Conservation (phyloP, 805 yeast species). For the Starmera caribaea region DNA sequence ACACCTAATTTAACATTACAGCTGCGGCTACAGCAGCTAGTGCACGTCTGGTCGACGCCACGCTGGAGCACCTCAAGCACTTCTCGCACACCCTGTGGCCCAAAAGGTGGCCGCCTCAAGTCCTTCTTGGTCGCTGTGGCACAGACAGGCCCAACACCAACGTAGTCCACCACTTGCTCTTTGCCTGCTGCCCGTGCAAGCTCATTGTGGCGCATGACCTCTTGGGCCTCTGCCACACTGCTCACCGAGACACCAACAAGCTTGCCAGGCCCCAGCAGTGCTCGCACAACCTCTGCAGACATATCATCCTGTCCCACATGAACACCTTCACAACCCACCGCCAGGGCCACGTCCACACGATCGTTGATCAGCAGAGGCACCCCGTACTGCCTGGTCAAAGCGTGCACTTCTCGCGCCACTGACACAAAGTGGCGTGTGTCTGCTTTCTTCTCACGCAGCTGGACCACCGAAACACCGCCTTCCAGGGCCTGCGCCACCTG, state of each 20-base stretch:
- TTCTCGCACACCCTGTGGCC: constrained; percentile 54
- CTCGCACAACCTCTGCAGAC: constrained; percentile 43
- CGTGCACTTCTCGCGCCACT: constrained; percentile 51
- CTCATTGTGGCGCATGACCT: constrained; percentile 25
- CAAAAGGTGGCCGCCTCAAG: constrained; percentile 47
- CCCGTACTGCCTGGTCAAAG: constrained; percentile 44
- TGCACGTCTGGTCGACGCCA: no score
- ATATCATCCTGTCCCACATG: constrained; percentile 93
- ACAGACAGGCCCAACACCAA: constrained; percentile 78
- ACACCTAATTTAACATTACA: no score
- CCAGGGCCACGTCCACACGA: constrained; percentile 81
- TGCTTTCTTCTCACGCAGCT: constrained; percentile 68
- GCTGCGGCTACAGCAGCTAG: no score
- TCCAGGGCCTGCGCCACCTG: constrained; percentile 57
- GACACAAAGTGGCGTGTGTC: constrained; percentile 60
- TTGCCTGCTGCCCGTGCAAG: constrained; percentile 3
- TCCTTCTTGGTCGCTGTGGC: constrained; percentile 64
- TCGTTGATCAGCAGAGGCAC: constrained; percentile 83
- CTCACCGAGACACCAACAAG: constrained; percentile 75
- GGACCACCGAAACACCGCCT: constrained; percentile 75
- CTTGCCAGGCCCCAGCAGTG: constrained; percentile 61
- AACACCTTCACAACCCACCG: constrained; percentile 83
- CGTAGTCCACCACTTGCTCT: constrained; percentile 51
- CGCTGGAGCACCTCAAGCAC: constrained; percentile 38
- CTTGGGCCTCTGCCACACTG: constrained; percentile 41